Conservation (phyloP, 371 early-diverging fungal species). For the Caulochytrium protostelioides region DNA sequence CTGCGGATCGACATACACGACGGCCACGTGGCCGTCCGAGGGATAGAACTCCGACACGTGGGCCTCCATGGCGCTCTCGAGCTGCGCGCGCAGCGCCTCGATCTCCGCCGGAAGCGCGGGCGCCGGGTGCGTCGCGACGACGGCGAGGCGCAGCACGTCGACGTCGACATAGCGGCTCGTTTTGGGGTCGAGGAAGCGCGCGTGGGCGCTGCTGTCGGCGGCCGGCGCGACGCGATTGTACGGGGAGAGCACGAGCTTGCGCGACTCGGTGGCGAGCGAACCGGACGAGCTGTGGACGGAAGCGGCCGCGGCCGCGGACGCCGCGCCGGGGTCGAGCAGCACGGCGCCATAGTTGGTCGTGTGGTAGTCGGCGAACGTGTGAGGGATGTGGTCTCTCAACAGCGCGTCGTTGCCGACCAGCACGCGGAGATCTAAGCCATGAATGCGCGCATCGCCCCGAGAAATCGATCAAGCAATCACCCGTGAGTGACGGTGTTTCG, state of each 20-base stretch:
- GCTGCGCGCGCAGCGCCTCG: slow-evolving; percentile 1
- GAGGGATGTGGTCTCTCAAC: slow-evolving; percentile 44
- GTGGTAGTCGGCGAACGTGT: slow-evolving; percentile 59
- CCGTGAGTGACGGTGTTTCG: not conserved
- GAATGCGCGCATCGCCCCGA: not conserved
- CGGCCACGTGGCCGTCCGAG: not conserved
- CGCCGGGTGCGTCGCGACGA: not conserved
- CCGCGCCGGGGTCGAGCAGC: slow-evolving; percentile 40
- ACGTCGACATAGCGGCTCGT: slow-evolving; percentile 40
- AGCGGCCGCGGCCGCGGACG: slow-evolving; percentile 6
- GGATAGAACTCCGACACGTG: not conserved
- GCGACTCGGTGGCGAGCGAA: not conserved
- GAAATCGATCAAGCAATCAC: not conserved
- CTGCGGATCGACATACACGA: slow-evolving; percentile 32
- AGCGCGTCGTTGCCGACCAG: slow-evolving; percentile 60
- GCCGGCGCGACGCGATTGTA: too few species aligned
- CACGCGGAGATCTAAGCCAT: slow-evolving; percentile 70
- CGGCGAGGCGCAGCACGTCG: slow-evolving; percentile 45
- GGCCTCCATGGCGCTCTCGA: not conserved
- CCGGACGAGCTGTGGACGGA: not conserved
- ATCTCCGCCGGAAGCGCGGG: not conserved
- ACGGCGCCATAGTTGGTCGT: slow-evolving; percentile 51
- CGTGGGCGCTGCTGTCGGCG: slow-evolving; percentile 35
- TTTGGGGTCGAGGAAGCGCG: slow-evolving; percentile 49
- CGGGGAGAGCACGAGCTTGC: slow-evolving; percentile 50